Evolutionary conservation across 2,329 filamentous ascomycete species (phyloP), one percentile per base, ranked within the genome.

Genomic region (Aspergillus luchuensis): DNA sequence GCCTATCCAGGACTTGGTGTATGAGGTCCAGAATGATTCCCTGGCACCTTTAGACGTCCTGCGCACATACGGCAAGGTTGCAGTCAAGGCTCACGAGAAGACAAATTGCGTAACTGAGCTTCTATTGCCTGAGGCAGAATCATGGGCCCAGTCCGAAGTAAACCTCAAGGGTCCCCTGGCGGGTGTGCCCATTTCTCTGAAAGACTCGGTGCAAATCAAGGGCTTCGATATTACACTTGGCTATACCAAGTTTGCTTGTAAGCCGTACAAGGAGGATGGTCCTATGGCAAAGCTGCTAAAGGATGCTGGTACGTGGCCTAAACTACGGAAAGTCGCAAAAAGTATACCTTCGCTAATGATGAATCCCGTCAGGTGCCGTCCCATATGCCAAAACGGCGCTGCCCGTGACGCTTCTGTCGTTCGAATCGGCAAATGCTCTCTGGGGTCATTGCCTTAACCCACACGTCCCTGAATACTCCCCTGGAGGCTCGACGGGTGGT

Each of bases 351-450:
- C 15, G 39, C 21, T 30, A 47, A 13, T 13, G 0, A 17, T 48
- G 39, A 33, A 69, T 38, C 23, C 30, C 33, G 36, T n/a, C 38
- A 82, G 85, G 93, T 21, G 92, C 93, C 0, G 84, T 97, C 2
- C 93, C 93, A 0, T 97, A 96, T 72, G 91, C 93, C 65, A 98
- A 97, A 81, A 97, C 93, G 0, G 95, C 95, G 63, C 75, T 96
- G 2, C 94, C 93, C 5, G 90, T 94, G 59, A 96, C 92, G 0
- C 84, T 97, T 1, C 82, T 96, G 43, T 92, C 89, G 59, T 96
- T 96, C 69, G 92, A 96, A 76, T 92, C 90, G 15, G 86, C 87
- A 55, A 89, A 89, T 68, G 85, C 87, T 62, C 81, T 97, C 19
- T 98, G 93, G 91, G 93, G 94, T 8, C 85, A 87, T 33, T 89